phyloP scores from a whole-genome alignment of 371 early-diverging fungal genomes.

The Lichtheimia hyalospora region DNA sequence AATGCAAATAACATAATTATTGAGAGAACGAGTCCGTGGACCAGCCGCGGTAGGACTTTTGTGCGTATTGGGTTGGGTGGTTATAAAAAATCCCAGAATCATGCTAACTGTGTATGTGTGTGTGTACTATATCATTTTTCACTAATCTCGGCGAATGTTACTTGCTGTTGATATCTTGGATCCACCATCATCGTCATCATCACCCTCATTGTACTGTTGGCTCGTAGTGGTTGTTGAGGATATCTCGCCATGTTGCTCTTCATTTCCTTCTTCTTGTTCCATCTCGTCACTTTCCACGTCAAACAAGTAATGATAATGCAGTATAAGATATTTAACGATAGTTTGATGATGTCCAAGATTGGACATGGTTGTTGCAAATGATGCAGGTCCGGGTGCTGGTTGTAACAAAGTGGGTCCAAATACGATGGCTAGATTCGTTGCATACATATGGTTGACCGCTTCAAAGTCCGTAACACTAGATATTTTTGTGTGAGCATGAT shows the following conservation, averaged over 20 bases:
- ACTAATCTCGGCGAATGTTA: no score
- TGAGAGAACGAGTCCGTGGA: no score
- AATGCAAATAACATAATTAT: no score
- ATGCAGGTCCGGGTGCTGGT: conserved; percentile 71
- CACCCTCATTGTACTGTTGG: neutral
- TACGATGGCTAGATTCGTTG: conserved; percentile 83
- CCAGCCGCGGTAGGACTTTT: no score
- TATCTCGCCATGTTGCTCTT: no score
- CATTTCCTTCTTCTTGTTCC: neutral
- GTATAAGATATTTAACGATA: conserved; percentile 77
- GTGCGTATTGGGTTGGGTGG: no score
- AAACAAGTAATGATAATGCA: conserved; percentile 85
- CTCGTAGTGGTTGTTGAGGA: no score
- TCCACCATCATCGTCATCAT: neutral
- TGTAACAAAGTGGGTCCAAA: conserved; percentile 84
- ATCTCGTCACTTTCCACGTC: conserved; percentile 69
- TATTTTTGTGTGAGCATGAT: neutral
- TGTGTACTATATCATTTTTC: no score
- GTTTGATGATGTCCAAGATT: conserved; percentile 80
- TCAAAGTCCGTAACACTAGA: conserved; percentile 78
- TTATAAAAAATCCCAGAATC: no score
- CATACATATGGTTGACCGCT: conserved; percentile 86
- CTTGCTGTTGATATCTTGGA: neutral
- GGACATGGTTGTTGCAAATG: conserved; percentile 78
- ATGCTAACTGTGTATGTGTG: no score